Evolutionary conservation across 805 yeast genomes (phyloP).

Genomic region (Pichia cephalocereana): DNA sequence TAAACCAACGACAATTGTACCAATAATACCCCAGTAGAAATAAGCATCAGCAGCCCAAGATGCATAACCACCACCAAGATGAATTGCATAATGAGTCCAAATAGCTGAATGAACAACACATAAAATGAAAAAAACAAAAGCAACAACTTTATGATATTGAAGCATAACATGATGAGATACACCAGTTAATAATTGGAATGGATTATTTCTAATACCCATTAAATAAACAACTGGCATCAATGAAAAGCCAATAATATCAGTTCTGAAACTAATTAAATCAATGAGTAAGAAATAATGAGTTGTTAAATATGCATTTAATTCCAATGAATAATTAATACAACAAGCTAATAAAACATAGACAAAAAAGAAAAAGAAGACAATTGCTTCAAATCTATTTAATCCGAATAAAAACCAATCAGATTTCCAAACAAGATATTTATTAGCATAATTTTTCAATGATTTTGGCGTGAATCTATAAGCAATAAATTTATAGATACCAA

Average conservation of each 20-base stretch:
- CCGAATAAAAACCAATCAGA: slow-evolving; percentile 7
- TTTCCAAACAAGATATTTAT: slow-evolving; percentile 1
- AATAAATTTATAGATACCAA: slow-evolving; percentile 22
- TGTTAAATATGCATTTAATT: slow-evolving; percentile 30
- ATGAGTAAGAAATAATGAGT: slow-evolving; percentile 22
- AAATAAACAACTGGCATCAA: slow-evolving; percentile 49
- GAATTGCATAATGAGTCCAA: slow-evolving; percentile 35
- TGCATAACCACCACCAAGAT: slow-evolving; percentile 32
- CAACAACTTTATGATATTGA: slow-evolving; percentile 58
- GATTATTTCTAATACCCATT: slow-evolving; percentile 68
- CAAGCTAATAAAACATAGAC: slow-evolving; percentile 25
- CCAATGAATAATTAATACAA: slow-evolving; percentile 28
- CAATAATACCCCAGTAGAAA: slow-evolving; percentile 30
- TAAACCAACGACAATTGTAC: slow-evolving; percentile 10
- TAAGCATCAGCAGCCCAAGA: slow-evolving; percentile 37
- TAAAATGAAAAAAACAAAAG: slow-evolving; percentile 40
- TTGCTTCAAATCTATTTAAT: slow-evolving; percentile 14
- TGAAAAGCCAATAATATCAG: slow-evolving; percentile 41
- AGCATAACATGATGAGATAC: slow-evolving; percentile 54
- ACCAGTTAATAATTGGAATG: slow-evolving; percentile 53
- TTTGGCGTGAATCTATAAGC: slow-evolving; percentile 3
- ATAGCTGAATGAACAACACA: slow-evolving; percentile 48
- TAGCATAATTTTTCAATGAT: not conserved
- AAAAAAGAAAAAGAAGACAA: slow-evolving; percentile 26
- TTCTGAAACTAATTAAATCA: slow-evolving; percentile 43